A percentile compares a stretch with the other conserved stretches of the same genome.
Evolutionary conservation across 306 rosid species (phyloP).

Genomic region (Cucumis melo): DNA sequence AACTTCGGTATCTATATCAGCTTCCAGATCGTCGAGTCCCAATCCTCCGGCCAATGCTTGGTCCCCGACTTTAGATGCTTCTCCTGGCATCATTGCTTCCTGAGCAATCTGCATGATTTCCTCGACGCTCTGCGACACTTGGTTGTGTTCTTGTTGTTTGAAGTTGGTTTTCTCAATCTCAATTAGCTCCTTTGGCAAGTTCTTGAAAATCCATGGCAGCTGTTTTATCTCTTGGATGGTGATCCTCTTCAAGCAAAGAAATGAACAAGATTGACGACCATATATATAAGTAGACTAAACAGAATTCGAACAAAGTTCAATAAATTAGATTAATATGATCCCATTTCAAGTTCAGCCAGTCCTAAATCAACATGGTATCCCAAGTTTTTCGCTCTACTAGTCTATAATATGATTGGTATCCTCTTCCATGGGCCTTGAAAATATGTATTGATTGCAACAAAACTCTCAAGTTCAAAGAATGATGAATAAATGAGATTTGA

Average conservation of each 20-base stretch:
- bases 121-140: conserved; percentile 47
- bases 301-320: neutral
- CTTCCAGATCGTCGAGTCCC: conserved; percentile 25
- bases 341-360: neutral
- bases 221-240: conserved; percentile 61
- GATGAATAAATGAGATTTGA: neutral
- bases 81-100: conserved; percentile 53
- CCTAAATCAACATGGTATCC: neutral
- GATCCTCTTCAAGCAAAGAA: conserved; percentile 37
- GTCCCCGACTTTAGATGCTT: conserved; percentile 29
- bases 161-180: conserved; percentile 39
- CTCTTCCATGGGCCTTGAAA: neutral
- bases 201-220: conserved; percentile 76
- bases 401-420: neutral
- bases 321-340: neutral
- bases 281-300: neutral
- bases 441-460: neutral
- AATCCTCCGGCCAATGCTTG: conserved; percentile 21
- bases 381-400: neutral
- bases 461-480: neutral
- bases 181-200: conserved; percentile 42
- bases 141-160: conserved; percentile 16
- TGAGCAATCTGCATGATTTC: conserved; percentile 44
- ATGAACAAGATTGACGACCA: neutral
- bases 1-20: conserved; percentile 35